Evolutionary conservation across 2,329 filamentous ascomycete genomes (phyloP).

Genomic region (Cercospora beticola): DNA sequence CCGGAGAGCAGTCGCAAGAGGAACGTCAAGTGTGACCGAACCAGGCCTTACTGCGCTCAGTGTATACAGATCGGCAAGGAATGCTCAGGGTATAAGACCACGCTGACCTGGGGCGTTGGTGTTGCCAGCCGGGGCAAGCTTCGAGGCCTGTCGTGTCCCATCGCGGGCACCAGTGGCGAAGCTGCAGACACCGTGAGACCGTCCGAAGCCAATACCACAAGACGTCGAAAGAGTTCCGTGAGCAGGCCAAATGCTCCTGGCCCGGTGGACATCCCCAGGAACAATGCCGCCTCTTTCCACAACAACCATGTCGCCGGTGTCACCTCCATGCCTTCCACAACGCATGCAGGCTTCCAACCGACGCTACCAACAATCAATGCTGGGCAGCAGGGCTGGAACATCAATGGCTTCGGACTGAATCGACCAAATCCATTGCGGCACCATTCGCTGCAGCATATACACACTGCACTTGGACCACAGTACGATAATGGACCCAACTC

Average conservation of each 20-base stretch:
- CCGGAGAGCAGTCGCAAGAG: constrained; percentile 62
- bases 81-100: constrained; percentile 94
- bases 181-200: constrained; percentile 15
- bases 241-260: constrained; percentile 8
- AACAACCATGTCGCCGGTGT: background rate
- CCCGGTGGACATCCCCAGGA: constrained; percentile 3
- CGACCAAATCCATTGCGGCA: constrained; percentile 37
- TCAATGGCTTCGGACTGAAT: constrained; percentile 41
- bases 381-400: constrained; percentile 36
- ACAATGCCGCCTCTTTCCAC: background rate
- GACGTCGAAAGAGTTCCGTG: constrained; percentile 21
- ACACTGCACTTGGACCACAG: constrained; percentile 43
- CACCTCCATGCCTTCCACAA: constrained; percentile 18
- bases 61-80: constrained; percentile 89
- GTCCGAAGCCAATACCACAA: constrained; percentile 19
- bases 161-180: constrained; percentile 48
- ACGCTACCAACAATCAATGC: constrained; percentile 21
- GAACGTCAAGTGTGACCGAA: constrained; percentile 81
- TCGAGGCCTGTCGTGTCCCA: constrained; percentile 75
- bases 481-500: constrained; percentile 49
- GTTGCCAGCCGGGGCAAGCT: constrained; percentile 95
- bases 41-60: constrained; percentile 90
- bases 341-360: constrained; percentile 18
- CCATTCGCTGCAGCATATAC: constrained; percentile 44
- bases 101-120: constrained; percentile 93